Evolutionary conservation across 306 rosid genomes (phyloP).

Genomic region (Pueraria montana): DNA sequence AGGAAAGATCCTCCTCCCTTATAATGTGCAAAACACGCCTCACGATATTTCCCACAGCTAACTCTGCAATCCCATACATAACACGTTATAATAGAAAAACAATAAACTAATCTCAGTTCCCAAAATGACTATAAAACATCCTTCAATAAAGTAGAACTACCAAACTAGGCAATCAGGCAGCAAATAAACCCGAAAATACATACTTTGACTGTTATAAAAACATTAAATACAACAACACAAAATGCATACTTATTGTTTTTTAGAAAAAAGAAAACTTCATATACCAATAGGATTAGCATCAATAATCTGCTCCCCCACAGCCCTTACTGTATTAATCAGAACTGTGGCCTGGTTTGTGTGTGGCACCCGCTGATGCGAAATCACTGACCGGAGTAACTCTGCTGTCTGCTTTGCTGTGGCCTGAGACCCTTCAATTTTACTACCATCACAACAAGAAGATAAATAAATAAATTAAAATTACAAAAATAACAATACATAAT

Average conservation of each 20-base stretch:
- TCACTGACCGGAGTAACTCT: slow-evolving; percentile 83
- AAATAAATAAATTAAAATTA: not conserved
- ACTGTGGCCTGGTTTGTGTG: slow-evolving; percentile 85
- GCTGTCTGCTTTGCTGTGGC: slow-evolving; percentile 90
- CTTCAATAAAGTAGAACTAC: slow-evolving; percentile 27
- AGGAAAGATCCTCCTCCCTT: slow-evolving; percentile 95
- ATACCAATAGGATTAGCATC: slow-evolving; percentile 95
- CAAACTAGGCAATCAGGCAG: slow-evolving; percentile 14
- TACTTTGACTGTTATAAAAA: not conserved
- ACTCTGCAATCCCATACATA: slow-evolving; percentile 68
- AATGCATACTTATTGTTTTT: not conserved
- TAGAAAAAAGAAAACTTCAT: slow-evolving; percentile 16
- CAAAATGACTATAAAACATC: slow-evolving; percentile 15
- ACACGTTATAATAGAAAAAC: slow-evolving; percentile 46
- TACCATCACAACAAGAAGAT: slow-evolving; percentile 46
- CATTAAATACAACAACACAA: not conserved
- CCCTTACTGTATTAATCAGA: slow-evolving; percentile 82
- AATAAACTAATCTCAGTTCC: slow-evolving; percentile 29
- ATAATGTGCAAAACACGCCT: slow-evolving; percentile 97
- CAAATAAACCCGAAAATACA: slow-evolving; percentile 24
- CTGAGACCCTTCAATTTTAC: slow-evolving; percentile 96
- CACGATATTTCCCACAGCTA: slow-evolving; percentile 97
- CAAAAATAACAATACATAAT: not conserved
- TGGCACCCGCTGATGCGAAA: slow-evolving; percentile 87
- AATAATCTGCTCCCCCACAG: slow-evolving; percentile 93